Evolutionary conservation across 2,329 filamentous ascomycete species (phyloP).

Genomic region (Verticillium dahliae): DNA sequence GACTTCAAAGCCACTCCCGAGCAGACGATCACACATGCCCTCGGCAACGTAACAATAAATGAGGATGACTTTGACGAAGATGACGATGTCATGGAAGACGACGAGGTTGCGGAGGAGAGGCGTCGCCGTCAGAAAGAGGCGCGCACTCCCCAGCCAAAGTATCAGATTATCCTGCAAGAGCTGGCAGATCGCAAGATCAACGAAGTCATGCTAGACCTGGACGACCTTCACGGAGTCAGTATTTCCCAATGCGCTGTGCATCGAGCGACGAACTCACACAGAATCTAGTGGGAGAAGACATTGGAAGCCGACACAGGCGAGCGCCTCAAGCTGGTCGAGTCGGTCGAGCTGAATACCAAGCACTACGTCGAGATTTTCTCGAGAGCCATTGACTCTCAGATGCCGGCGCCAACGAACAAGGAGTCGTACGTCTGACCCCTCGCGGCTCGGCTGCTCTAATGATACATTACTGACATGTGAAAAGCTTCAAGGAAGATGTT

Average conservation of each 20-base stretch:
- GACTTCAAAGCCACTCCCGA: slow-evolving; percentile 78
- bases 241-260: slow-evolving; percentile 53
- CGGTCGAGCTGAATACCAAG: slow-evolving; percentile 84
- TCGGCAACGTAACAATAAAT: slow-evolving; percentile 79
- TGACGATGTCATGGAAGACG: slow-evolving; percentile 83
- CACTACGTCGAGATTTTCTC: slow-evolving; percentile 94
- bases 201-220: slow-evolving; percentile 80
- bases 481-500: slow-evolving; percentile 92
- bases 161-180: slow-evolving; percentile 80
- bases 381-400: slow-evolving; percentile 76
- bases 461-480: not conserved
- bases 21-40: slow-evolving; percentile 69
- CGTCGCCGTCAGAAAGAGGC: slow-evolving; percentile 39
- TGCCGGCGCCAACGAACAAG: slow-evolving; percentile 73
- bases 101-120: slow-evolving; percentile 42
- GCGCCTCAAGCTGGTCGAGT: slow-evolving; percentile 64
- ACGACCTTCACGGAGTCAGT: slow-evolving; percentile 71
- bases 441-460: not conserved
- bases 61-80: slow-evolving; percentile 84
- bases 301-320: slow-evolving; percentile 47
- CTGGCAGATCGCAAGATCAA: slow-evolving; percentile 73
- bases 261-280: slow-evolving; percentile 32
- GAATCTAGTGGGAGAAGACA: slow-evolving; percentile 64
- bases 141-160: slow-evolving; percentile 68
- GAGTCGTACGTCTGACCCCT: slow-evolving; percentile 52